Percentiles rank a stretch among this genome's conserved stretches.
Conservation (phyloP, 345 rosid species). For the Fremontodendron californicum region DNA sequence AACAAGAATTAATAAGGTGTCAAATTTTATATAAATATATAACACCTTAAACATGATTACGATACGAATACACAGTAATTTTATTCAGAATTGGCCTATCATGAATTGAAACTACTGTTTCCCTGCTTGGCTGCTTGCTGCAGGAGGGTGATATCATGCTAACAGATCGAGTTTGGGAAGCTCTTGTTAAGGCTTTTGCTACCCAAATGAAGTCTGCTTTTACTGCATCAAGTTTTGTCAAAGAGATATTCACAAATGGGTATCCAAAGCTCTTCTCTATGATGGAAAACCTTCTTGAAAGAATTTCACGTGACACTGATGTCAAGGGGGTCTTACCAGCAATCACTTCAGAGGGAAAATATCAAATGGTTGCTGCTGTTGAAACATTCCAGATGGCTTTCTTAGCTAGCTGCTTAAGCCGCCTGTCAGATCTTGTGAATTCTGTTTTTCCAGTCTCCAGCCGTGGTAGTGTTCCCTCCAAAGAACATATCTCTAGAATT, state of each 20-base stretch:
- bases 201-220: constrained; percentile 93
- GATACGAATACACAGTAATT: too few relatives aligned
- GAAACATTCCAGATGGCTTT: constrained; percentile 90
- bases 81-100: neutral
- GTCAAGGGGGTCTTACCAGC: constrained; percentile 94
- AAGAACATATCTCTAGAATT: constrained; percentile 77
- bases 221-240: constrained; percentile 96
- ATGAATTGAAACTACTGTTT: neutral
- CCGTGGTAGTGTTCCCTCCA: constrained; percentile 92
- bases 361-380: constrained; percentile 72
- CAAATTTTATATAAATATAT: too few relatives aligned
- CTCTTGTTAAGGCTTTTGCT: constrained; percentile 84
- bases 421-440: constrained; percentile 87
- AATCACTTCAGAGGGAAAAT: constrained; percentile 66
- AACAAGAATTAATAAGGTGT: too few relatives aligned
- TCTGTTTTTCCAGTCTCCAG: constrained; percentile 80
- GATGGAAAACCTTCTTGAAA: constrained; percentile 81
- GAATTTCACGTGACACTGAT: constrained; percentile 76
- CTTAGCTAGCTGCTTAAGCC: constrained; percentile 69
- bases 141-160: constrained; percentile 82
- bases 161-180: constrained; percentile 96
- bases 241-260: constrained; percentile 84
- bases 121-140: constrained; percentile 18
- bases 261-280: constrained; percentile 87
- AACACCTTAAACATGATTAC: too few relatives aligned